Base-by-base conservation (phyloP, 805 yeast genomes). In the Saturnispora dispora region DNA sequence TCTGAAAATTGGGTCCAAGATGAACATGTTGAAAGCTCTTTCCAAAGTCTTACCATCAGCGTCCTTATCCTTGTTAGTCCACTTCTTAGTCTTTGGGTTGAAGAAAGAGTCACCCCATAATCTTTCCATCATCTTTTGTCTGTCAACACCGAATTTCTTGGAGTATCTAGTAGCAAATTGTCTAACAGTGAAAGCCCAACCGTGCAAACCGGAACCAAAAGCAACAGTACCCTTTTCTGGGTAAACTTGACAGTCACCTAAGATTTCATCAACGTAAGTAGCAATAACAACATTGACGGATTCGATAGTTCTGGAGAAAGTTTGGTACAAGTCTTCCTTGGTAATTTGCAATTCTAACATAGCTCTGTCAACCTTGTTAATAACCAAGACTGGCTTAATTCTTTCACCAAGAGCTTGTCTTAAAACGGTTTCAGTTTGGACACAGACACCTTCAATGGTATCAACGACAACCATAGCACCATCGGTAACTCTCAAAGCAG, bases 131-230 rank as follows among this genome's bases (percentile, higher is more conserved):
- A 91, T 89, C 88, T 93, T 91, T 58, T 71, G 62, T 74, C 88
- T 83, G 87, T 91, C 97, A 71, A 91, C 98, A 89, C 98, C 98
- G 74, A 93, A 91, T 80, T 91, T 93, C 89, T 90, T 89, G 74
- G 96, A 82, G 84, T 93, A 91, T 81, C 96, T 88, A 78, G 79
- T 75, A 67, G 98, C 97, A 67, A 91, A 91, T 82, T 91, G 98
- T 78, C 99, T 88, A 72, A 91, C 85, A 67, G 99, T 91, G 91
- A 91, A 91, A 73, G 97, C 98, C 99, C 99, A 91, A 77, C 99
- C 99, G 84, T 91, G 99, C 72, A 91, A 82, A 86, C 98, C 99
- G 75, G 98, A 93, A 81, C 96, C 98, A 77, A 91, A 91, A 65
- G 99, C 99, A 71, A 91, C 96, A 75, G 98, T 91, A 80, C 99